phyloP scores from a whole-genome alignment of 2,329 filamentous ascomycete genomes.

The Scedosporium apiospermum region DNA sequence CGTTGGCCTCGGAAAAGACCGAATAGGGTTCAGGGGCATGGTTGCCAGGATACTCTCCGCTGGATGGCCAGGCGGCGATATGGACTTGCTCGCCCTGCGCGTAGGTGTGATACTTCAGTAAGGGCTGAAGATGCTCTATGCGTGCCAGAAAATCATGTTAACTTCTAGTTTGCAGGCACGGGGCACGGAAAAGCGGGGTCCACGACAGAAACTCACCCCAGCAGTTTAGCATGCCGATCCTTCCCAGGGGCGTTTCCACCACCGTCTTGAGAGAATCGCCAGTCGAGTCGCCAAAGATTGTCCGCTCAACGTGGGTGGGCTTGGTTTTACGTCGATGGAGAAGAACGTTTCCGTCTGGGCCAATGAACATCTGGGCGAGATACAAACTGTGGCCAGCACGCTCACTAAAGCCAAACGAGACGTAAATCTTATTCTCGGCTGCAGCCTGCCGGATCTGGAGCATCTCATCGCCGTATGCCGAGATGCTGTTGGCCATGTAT shows the following conservation, averaged over 20 bases:
- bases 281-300: constrained; percentile 36
- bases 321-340: constrained; percentile 39
- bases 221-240: constrained; percentile 35
- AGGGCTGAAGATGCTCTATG: constrained; percentile 33
- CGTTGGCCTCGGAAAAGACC: constrained; percentile 25
- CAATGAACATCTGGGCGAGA: constrained; percentile 36
- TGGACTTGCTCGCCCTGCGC: constrained; percentile 35
- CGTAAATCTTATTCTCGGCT: constrained; percentile 26
- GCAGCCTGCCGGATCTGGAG: constrained; percentile 22
- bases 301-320: constrained; percentile 42
- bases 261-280: constrained; percentile 29
- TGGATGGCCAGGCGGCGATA: constrained; percentile 36
- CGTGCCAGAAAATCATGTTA: too few relatives aligned
- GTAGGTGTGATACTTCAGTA: constrained; percentile 37
- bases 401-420: constrained; percentile 34
- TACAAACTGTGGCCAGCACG: constrained; percentile 27
- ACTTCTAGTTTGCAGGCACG: too few relatives aligned
- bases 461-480: constrained; percentile 30
- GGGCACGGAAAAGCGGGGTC: too few relatives aligned
- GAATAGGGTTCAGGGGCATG: constrained; percentile 17
- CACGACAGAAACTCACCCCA: constrained; percentile 21
- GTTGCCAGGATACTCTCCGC: constrained; percentile 13
- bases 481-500: constrained; percentile 31
- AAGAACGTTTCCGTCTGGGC: constrained; percentile 26
- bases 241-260: constrained; percentile 26